Evolutionary conservation across 495 filamentous ascomycete species (phyloP), one percentile per base, ranked within the genome.

Genomic region (Lasiosphaeris hirsuta): DNA sequence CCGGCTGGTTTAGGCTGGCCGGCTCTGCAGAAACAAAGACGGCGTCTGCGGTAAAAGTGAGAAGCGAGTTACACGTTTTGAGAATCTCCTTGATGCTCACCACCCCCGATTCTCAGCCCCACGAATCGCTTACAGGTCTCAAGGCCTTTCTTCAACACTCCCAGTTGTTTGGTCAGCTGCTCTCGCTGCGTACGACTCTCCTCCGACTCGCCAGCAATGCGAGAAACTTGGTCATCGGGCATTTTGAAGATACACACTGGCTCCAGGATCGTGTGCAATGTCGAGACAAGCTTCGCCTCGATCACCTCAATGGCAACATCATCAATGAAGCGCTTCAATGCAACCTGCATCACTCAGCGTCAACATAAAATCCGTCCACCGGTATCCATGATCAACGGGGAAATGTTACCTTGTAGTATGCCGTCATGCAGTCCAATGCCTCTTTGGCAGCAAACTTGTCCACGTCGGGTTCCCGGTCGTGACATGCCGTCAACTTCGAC

Each of bases 301-400:
- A 86, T 79, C 3, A 78, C 85, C 39, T 85, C 72, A 4, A 75
- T 77, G 13, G 79, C 74, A 23, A 88, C 59, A 42, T 87, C 82
- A 38, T 89, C 83, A n/a, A 85, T 68, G 63, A 89, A 86, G 0
- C 74, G 77, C 58, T 80, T 75, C 51, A 85, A 64, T 0, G 85
- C 79, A 61, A 88, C 79, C 86, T 87, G 50, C 38, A 57, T 10
- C 23, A 54, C 61, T 40, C 48, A 51, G 50, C 62, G 47, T 61
- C 35, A 59, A 59, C 11, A 38, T 54, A 34, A 19, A 61, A 47
- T n/a, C n/a, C n/a, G n/a, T n/a, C n/a, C n/a, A n/a, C n/a, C n/a
- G 23, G 9, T 11, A 3, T 46, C 23, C 10, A n/a, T 23, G 5
- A 56, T 1, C n/a, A 6, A 48, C 0, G 1, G 4, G 19, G 9